Base-by-base conservation (phyloP, 257 asterid species). In the Solanum chaucha region DNA sequence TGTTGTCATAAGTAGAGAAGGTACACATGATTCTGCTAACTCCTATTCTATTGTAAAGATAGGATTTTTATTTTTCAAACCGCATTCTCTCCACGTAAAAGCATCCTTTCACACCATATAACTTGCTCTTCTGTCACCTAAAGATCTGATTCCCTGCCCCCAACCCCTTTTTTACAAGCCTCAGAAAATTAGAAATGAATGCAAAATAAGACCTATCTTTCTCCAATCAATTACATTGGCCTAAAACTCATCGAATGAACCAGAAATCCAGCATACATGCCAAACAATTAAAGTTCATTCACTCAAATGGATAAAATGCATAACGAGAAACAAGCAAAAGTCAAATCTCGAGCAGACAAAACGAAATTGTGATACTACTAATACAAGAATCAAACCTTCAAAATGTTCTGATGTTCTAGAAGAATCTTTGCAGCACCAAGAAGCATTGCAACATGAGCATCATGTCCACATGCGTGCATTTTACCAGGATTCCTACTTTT, bases 401-500 rank as follows among this genome's bases (percentile, higher is more conserved):
- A 51, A 73, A 89, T 15, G 48, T 93, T 70, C 3, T 90, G 93
- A 89, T 97, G 93, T 84, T 93, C 92, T 87, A 91, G 98, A 87
- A 97, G 98, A 86, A 97, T 94, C 88, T 91, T 97, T 17, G 99
- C 99, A 59, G 99, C 99, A 65, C 99, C 99, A 70, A 97, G 99
- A 88, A 97, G 98, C 98, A 97, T 97, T 12, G 99, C 93, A 58
- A 92, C 93, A 91, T 97, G 99, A 64, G 99, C 94, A 93, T 97
- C 99, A 85, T 96, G 99, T 48, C 99, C 99, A 88, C 99, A 97
- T 83, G 98, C 98, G 73, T 96, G 99, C 99, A 97, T 97, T 86
- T 94, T 95, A 70, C 98, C 99, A 81, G 94, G 92, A 82, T 78
- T 92, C 91, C 92, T 97, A 89, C 99, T 97, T 93, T 95, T 97